These are phyloP conservation scores for Zygnema circumcarinatum DNA, from an alignment of 139 green algal species.

Conservation along the genomic window DNA sequence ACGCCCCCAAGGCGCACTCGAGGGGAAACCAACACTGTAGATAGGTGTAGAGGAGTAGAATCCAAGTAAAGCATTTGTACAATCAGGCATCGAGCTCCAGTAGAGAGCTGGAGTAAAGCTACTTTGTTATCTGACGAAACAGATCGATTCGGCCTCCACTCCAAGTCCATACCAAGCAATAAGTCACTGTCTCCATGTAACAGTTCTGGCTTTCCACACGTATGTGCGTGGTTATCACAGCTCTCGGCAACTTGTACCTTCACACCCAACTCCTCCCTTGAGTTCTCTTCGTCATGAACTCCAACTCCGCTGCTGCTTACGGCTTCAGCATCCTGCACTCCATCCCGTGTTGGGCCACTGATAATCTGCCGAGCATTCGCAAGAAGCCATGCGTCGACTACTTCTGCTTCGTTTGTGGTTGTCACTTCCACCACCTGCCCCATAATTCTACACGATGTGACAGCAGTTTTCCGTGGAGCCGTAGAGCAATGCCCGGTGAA, in stretches of 20 bases:
- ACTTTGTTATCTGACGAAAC: not conserved
- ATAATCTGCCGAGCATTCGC: not conserved
- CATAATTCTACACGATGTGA: not conserved
- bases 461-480: not conserved
- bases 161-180: slow-evolving; percentile 7
- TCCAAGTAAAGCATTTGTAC: slow-evolving; percentile 19
- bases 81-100: not conserved
- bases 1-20: not conserved
- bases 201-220: not conserved
- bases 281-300: not conserved
- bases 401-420: slow-evolving; percentile 15
- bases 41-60: not conserved
- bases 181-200: not conserved
- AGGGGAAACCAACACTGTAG: not conserved
- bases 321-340: not conserved
- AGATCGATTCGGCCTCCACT: slow-evolving; percentile 7
- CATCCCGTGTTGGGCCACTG: not conserved
- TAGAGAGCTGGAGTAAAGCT: slow-evolving; percentile 34
- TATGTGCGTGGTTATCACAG: not conserved
- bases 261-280: not conserved
- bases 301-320: not conserved
- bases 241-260: not conserved
- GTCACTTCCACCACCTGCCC: slow-evolving; percentile 7
- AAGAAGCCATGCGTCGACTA: slow-evolving; percentile 4
- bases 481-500: not conserved